phyloP scores from a whole-genome alignment of 2,329 filamentous ascomycete species.

The Cordyceps tenuipes region DNA sequence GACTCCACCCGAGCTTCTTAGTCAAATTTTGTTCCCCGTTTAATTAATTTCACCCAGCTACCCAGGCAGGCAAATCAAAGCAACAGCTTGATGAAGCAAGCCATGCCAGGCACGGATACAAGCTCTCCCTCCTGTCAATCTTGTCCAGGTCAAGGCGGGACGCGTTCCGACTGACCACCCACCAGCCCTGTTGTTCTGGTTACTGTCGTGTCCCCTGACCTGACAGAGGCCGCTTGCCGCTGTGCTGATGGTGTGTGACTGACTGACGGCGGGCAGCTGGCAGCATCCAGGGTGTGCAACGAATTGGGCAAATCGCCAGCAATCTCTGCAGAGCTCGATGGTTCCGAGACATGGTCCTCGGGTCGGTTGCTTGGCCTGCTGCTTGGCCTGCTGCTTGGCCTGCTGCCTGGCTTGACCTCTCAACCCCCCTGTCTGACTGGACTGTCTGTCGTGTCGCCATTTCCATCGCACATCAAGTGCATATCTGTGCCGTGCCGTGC shows the following conservation, averaged over 20 bases:
- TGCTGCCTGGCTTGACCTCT: background rate
- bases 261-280: too few relatives aligned
- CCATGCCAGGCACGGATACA: background rate
- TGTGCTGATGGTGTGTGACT: background rate
- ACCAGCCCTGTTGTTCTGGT: background rate
- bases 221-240: background rate
- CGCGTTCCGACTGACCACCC: background rate
- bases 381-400: too few relatives aligned
- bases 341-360: background rate
- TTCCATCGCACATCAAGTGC: background rate
- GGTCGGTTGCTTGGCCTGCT: too few relatives aligned
- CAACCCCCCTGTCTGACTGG: background rate
- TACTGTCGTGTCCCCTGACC: background rate
- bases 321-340: background rate
- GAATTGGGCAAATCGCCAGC: background rate
- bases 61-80: background rate
- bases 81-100: background rate
- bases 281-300: too few relatives aligned
- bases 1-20: background rate
- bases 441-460: background rate
- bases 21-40: background rate
- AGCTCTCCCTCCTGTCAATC: background rate
- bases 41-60: constrained; percentile 1
- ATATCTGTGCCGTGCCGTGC: too few relatives aligned
- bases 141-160: background rate